phyloP scores from a whole-genome alignment of 345 rosid species.

The Abelmoschus esculentus region DNA sequence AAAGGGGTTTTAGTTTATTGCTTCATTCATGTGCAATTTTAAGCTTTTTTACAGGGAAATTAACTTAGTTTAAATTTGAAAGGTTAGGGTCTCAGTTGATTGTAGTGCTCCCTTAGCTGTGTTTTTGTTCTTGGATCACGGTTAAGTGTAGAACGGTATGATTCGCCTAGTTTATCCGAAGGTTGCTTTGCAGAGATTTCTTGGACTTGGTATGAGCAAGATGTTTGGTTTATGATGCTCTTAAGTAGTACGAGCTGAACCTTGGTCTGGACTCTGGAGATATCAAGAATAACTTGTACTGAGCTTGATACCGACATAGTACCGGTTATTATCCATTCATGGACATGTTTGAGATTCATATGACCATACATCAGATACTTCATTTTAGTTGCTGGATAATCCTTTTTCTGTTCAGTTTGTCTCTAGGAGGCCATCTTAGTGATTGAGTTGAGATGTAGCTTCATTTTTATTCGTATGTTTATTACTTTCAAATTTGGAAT shows the following conservation, averaged over 20 bases:
- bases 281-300: background rate
- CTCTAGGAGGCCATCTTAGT: no score
- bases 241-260: background rate
- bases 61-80: background rate
- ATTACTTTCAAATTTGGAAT: background rate
- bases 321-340: background rate
- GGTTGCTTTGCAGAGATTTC: background rate
- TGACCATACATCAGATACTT: background rate
- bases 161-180: background rate
- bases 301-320: background rate
- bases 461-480: no score
- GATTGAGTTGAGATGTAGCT: no score
- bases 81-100: slow-evolving; percentile 2
- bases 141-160: background rate
- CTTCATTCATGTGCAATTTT: background rate
- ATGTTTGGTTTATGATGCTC: background rate
- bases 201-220: background rate
- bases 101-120: background rate
- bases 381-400: background rate
- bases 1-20: background rate
- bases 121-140: background rate
- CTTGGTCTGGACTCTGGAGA: background rate
- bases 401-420: background rate
- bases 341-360: background rate
- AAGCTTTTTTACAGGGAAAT: background rate